Conservation (phyloP, 768 basidiomycete species). For the Tricholoma sp. region DNA sequence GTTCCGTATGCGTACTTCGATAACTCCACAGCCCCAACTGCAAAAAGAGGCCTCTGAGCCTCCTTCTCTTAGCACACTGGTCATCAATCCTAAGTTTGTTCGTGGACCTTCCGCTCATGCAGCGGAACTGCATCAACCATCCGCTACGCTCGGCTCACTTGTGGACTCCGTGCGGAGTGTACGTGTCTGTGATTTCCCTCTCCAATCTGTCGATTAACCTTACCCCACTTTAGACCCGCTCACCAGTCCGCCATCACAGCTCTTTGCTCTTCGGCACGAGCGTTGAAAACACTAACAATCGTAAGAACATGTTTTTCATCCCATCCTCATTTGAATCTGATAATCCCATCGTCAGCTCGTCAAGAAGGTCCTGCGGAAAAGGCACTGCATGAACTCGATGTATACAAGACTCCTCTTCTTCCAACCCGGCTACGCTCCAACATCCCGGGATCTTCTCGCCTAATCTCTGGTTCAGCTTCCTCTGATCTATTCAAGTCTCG, state of each 20-base stretch:
- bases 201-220: conserved; percentile 1
- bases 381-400: conserved; percentile 65
- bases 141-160: conserved; percentile 55
- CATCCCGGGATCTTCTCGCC: conserved; percentile 18
- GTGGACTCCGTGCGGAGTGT: conserved; percentile 53
- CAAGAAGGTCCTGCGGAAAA: conserved; percentile 54
- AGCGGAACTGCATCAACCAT: conserved; percentile 22
- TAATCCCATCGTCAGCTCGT: conserved; percentile 16
- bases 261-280: conserved; percentile 43
- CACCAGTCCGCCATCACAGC: conserved; percentile 47
- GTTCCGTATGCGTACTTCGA: conserved; percentile 61
- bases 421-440: conserved; percentile 52
- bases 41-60: conserved; percentile 59
- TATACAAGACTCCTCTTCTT: conserved; percentile 74
- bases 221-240: conserved; percentile 33
- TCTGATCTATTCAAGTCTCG: conserved; percentile 63
- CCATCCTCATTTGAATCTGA: conserved; percentile 2
- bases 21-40: conserved; percentile 59
- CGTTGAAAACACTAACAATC: conserved; percentile 27
- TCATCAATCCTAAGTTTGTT: conserved; percentile 65
- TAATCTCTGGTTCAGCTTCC: conserved; percentile 15
- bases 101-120: conserved; percentile 44
- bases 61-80: conserved; percentile 56
- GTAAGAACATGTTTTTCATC: conserved; percentile 16
- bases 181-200: conserved; percentile 21